Evolutionary conservation across 2,329 filamentous ascomycete species (phyloP).

Genomic region (Fusarium pseudoanthophilum): DNA sequence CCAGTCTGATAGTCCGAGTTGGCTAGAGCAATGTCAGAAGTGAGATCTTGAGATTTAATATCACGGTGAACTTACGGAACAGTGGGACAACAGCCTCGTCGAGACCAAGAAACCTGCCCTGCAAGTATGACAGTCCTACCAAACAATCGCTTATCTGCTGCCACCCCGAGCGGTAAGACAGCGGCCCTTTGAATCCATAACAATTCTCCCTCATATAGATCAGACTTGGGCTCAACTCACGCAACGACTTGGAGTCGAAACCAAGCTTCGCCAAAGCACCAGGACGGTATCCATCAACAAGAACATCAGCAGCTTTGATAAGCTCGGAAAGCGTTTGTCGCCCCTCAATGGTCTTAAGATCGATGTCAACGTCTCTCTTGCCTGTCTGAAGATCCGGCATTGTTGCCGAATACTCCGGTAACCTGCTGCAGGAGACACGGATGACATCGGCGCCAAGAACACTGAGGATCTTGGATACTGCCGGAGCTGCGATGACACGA

Average conservation of each 20-base stretch:
- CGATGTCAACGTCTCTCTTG: not conserved
- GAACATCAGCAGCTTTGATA: not conserved
- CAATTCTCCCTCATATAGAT: not conserved
- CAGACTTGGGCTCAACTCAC: not conserved
- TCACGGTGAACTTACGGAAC: not conserved
- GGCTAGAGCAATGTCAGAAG: not conserved
- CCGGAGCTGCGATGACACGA: not conserved
- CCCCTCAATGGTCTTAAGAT: not conserved
- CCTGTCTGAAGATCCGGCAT: not conserved
- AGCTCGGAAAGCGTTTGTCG: not conserved
- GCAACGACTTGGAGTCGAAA: not conserved
- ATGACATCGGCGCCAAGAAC: not conserved
- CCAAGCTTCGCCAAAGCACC: not conserved
- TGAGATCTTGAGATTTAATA: too few species aligned
- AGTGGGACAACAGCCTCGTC: not conserved
- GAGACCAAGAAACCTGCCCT: not conserved
- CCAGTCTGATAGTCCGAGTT: slow-evolving; percentile 1
- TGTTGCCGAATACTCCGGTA: not conserved
- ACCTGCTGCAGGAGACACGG: not conserved
- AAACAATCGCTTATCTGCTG: not conserved
- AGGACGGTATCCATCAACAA: not conserved
- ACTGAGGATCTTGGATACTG: not conserved
- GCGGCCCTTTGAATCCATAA: not conserved
- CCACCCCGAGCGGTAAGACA: not conserved
- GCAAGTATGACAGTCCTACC: not conserved